A percentile compares a stretch with the other conserved stretches of the same genome.
Conservation (phyloP, 1,139 yeast genomes). For the Yarrowia galli region DNA sequence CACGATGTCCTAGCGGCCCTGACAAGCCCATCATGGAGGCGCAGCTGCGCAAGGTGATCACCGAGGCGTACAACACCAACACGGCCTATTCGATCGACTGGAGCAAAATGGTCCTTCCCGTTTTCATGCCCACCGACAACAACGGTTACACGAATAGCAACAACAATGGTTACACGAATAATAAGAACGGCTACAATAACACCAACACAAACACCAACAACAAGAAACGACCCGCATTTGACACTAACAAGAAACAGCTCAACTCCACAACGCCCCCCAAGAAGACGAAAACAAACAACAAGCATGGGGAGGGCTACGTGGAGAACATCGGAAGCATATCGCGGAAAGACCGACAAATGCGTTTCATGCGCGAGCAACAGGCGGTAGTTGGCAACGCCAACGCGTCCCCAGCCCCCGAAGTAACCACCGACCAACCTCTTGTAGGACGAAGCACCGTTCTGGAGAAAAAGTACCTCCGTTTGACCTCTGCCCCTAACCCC, state of each 20-base stretch:
- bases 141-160: slow-evolving; percentile 25
- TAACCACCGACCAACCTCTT: slow-evolving; percentile 49
- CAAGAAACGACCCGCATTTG: slow-evolving; percentile 34
- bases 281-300: slow-evolving; percentile 40
- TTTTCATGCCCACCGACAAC: slow-evolving; percentile 48
- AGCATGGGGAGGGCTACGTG: slow-evolving; percentile 19
- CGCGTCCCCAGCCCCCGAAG: slow-evolving; percentile 32
- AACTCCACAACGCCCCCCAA: slow-evolving; percentile 34
- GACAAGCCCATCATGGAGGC: slow-evolving; percentile 52
- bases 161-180: slow-evolving; percentile 15
- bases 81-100: slow-evolving; percentile 66
- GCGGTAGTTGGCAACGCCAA: slow-evolving; percentile 30
- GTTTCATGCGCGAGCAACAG: slow-evolving; percentile 33
- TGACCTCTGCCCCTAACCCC: slow-evolving; percentile 94
- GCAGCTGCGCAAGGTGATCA: slow-evolving; percentile 59
- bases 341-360: slow-evolving; percentile 39
- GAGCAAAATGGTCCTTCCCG: slow-evolving; percentile 63
- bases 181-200: not conserved
- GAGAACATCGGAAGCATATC: slow-evolving; percentile 38
- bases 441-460: slow-evolving; percentile 70
- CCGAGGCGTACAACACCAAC: slow-evolving; percentile 58
- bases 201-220: not conserved
- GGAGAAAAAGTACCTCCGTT: slow-evolving; percentile 80
- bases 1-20: slow-evolving; percentile 46
- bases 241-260: slow-evolving; percentile 33